A percentile compares a stretch with the other conserved stretches of the same genome.
phyloP scores from a whole-genome alignment of 805 yeast genomes.

The Millerago galiae region DNA sequence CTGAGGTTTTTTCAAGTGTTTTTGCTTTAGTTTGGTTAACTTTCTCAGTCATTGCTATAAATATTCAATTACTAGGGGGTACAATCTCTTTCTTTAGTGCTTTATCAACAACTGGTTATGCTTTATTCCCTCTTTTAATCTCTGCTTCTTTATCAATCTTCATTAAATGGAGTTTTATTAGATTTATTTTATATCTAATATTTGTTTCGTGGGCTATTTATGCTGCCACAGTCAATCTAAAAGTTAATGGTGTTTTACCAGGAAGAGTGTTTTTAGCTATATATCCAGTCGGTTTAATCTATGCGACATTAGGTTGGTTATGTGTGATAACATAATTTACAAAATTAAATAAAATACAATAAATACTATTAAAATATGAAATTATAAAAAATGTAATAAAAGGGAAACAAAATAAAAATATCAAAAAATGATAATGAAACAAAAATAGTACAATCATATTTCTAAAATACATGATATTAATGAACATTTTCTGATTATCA shows the following conservation, averaged over 20 bases:
- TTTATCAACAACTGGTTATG: conserved; percentile 63
- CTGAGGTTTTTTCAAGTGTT: conserved; percentile 57
- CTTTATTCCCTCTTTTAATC: conserved; percentile 56
- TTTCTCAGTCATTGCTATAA: conserved; percentile 52
- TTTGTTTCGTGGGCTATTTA: conserved; percentile 58
- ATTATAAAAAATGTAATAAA: neutral
- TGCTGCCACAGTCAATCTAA: conserved; percentile 55
- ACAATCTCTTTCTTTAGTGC: conserved; percentile 62
- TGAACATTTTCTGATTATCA: neutral
- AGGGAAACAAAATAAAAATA: neutral
- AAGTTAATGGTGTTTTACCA: conserved; percentile 56
- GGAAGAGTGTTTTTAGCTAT: conserved; percentile 56
- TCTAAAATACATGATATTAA: neutral
- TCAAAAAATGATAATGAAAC: neutral
- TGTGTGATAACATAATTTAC: conserved; percentile 46
- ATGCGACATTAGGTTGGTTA: conserved; percentile 58
- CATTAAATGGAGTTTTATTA: conserved; percentile 40
- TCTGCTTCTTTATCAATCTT: conserved; percentile 45
- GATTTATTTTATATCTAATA: conserved; percentile 40
- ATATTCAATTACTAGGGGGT: conserved; percentile 57
- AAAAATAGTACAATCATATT: neutral
- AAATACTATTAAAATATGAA: neutral
- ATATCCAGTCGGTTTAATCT: conserved; percentile 61
- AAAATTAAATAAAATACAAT: neutral
- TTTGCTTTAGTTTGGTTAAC: conserved; percentile 62